Base-by-base conservation (phyloP, 352 stramenopile genomes). In the Achlya hypogyna region DNA sequence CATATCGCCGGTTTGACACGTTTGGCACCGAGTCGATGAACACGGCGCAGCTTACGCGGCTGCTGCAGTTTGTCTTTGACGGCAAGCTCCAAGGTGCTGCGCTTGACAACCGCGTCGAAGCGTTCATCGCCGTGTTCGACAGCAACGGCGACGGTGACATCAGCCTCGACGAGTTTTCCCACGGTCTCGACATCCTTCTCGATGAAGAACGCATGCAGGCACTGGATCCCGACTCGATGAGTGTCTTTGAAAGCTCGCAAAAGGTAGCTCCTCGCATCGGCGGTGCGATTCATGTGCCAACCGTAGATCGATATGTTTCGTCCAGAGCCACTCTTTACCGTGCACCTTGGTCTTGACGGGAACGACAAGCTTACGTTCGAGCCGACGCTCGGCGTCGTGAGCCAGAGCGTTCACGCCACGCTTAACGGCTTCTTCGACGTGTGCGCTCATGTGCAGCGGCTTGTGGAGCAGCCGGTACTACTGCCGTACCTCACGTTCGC, bases 401-500 rank as follows among this genome's bases (percentile, higher is more conserved):
- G 38, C 2, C 38, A 45, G 6, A 45, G 38, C 38, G 6, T 45
- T 10, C 4, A 10, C 2, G 38, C 38, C 3, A 52, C 76, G 0
- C 65, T 89, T 12, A 58, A 43, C 1, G 70, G 64, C 6, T 79
- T 86, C 25, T 73, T 77, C 0, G 72, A 82, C 32, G 25, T 69
- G 1, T 87, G 86, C 28, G 72, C 71, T 3, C 45, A 66, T 0
- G 73, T 89, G n/a, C 69, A 74, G 2, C 63, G 78, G 0, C 49
- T 87, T 4, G 51, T 78, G 0, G 63, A 72, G 0, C 76, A 76
- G 29, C 71, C 73, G 0, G 78, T 83, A 5, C 70, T 89, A 31
- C 69, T 63, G 0, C 71, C 76, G 2, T 69, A 86, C 14, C 58
- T 89, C 25, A 70, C 70, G 4, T 89, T 89, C 67, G 72, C 76